These are phyloP conservation scores for Apiospora hydei DNA, from an alignment of 2,329 filamentous ascomycete species.

Conservation along the genomic window DNA sequence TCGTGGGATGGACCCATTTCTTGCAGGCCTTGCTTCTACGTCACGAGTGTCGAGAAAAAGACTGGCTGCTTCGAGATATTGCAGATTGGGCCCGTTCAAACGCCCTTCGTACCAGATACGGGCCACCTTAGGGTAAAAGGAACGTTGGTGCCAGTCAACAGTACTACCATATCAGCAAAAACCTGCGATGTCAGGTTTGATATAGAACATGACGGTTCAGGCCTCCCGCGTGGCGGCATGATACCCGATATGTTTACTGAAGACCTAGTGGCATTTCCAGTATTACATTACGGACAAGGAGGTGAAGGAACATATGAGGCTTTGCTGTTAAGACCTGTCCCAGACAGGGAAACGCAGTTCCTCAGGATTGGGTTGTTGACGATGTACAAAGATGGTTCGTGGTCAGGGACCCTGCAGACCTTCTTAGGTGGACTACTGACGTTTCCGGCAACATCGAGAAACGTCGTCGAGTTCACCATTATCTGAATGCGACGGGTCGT, in stretches of 20 bases:
- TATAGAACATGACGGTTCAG: neutral
- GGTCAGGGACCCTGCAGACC: neutral
- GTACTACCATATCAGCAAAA: neutral
- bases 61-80: neutral
- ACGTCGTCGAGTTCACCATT: neutral
- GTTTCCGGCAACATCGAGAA: neutral
- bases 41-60: too few relatives aligned
- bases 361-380: neutral
- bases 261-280: neutral
- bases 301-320: neutral
- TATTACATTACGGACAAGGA: neutral
- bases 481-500: neutral
- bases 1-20: neutral
- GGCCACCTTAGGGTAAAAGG: neutral
- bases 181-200: neutral
- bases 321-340: neutral
- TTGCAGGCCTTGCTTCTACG: neutral
- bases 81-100: neutral
- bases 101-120: neutral
- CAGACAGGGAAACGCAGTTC: neutral
- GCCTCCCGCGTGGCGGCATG: fast-evolving
- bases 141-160: neutral
- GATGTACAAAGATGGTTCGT: neutral
- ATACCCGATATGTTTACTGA: neutral
- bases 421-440: neutral